Conservation (phyloP, 345 rosid species). For the Citrus trifoliata region DNA sequence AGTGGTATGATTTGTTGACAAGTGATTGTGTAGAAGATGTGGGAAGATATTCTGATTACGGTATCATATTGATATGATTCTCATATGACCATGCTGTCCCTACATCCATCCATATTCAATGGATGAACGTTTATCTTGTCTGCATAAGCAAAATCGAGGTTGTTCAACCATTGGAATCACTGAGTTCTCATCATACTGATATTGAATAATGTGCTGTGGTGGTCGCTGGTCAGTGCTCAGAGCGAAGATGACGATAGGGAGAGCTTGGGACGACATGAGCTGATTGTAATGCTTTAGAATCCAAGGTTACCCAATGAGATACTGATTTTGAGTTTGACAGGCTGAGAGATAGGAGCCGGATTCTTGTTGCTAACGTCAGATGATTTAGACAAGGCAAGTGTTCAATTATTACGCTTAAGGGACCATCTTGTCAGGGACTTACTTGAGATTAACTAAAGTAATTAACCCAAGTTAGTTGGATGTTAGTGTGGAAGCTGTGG, state of each 20-base stretch:
- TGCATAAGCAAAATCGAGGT: neutral
- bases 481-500: neutral
- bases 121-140: neutral
- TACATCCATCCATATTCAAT: neutral
- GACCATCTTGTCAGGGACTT: constrained; percentile 7
- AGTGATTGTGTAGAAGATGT: neutral
- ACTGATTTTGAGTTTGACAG: neutral
- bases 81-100: neutral
- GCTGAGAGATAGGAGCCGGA: constrained; percentile 7
- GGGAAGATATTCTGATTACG: neutral
- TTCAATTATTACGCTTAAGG: constrained; percentile 22
- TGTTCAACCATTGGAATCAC: neutral
- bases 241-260: constrained; percentile 1
- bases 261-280: neutral
- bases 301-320: constrained; percentile 11
- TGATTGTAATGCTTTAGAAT: constrained; percentile 11
- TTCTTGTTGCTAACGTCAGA: constrained; percentile 15
- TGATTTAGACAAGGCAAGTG: constrained; percentile 19
- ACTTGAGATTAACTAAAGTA: neutral
- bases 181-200: neutral
- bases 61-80: neutral
- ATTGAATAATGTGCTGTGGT: neutral
- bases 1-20: neutral
- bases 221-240: neutral
- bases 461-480: constrained; percentile 1